Base-by-base conservation (phyloP, 129 eudicot genomes). In the Logfia minima region DNA sequence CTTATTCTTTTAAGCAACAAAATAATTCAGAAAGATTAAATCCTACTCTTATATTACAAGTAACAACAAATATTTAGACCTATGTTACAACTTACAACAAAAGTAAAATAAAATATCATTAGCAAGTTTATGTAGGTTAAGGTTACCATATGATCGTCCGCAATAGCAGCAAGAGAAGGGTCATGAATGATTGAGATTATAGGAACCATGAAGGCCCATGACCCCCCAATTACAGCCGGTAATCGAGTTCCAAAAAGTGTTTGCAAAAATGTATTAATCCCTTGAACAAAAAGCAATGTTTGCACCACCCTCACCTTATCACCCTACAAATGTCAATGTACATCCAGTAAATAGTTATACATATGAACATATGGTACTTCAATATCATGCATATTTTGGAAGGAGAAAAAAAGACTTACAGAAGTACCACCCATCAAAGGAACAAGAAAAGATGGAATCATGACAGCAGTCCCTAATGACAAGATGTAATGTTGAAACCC, bases 281-380 rank as follows among this genome's bases (percentile, higher is more conserved):
- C 99, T 86, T 87, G 92, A 70, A 95, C 95, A 83, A 95, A 95
- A 26, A 95, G 88, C 84, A 95, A 82, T 24, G 99, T 92, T 81
- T 95, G 99, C 72, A 92, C 90, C 52, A 95, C 99, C 79, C 97
- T 92, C 84, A 92, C 90, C 83, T 95, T 95, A 77, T 95, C 99
- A 80, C 86, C 92, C 99, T 95, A 86, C 73, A 75, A 59, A 68
- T 37, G 14, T 23, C 3, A 55, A 68, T 67, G 26, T 74, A 80
- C 75, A 75, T 26, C 58, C 45, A 59, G 66, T 45, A 31, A 81
- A 31, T 37, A 74, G 52, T 68, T 41, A 74, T 61, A 60, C 8
- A 68, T n/a, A 29, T 37, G 21, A 7, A 53, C 21, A 55, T 41
- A 41, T 41, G 48, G 75, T 67, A 58, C 75, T 67, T 29, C 21